phyloP scores from a whole-genome alignment of 2,329 filamentous ascomycete species.

The Dactylellina sp. region DNA sequence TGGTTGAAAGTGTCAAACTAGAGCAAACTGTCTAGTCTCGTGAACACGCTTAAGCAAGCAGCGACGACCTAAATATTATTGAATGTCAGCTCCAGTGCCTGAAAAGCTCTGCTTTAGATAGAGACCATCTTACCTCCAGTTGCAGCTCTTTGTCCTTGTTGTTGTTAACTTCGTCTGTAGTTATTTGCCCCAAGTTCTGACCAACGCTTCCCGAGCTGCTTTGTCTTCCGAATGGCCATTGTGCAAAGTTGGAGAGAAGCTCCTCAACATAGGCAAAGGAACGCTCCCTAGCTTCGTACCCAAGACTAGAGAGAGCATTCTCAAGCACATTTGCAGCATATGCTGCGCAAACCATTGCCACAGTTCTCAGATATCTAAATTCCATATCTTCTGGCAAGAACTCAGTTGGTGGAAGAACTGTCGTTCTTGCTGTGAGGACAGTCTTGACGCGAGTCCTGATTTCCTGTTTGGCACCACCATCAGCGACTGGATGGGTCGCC shows the following conservation, averaged over 20 bases:
- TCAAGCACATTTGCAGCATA: slow-evolving; percentile 98
- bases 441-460: slow-evolving; percentile 92
- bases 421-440: slow-evolving; percentile 90
- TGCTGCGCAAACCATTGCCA: slow-evolving; percentile 96
- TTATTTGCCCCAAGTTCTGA: slow-evolving; percentile 88
- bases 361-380: slow-evolving; percentile 89
- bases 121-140: slow-evolving; percentile 77
- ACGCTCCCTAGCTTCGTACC: slow-evolving; percentile 91
- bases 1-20: slow-evolving; percentile 64
- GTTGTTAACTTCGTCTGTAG: slow-evolving; percentile 86
- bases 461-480: slow-evolving; percentile 97
- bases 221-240: slow-evolving; percentile 94
- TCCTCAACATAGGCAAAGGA: slow-evolving; percentile 98
- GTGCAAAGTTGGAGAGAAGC: slow-evolving; percentile 92
- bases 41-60: slow-evolving; percentile 96
- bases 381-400: slow-evolving; percentile 95
- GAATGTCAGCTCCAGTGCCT: background rate
- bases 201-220: slow-evolving; percentile 84
- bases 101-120: background rate
- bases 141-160: slow-evolving; percentile 95
- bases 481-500: slow-evolving; percentile 97
- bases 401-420: slow-evolving; percentile 85
- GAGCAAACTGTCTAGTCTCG: slow-evolving; percentile 92
- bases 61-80: slow-evolving; percentile 75
- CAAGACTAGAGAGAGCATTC: slow-evolving; percentile 92